phyloP scores from a whole-genome alignment of 805 yeast species.

The Ogataea sp. region DNA sequence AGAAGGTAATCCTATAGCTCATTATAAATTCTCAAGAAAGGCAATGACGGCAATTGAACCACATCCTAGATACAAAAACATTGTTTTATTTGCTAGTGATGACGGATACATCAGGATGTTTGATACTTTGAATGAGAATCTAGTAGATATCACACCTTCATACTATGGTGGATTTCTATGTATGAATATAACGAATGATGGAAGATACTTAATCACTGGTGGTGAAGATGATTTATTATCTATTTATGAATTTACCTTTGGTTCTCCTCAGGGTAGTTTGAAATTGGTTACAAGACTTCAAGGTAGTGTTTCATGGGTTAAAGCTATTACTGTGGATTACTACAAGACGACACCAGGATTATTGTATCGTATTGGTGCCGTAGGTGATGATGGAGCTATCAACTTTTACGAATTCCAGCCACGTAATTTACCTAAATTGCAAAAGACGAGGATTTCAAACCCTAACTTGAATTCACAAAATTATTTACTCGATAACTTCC shows the following conservation, averaged over 20 bases:
- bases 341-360: slow-evolving; percentile 22
- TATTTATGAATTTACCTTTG: slow-evolving; percentile 28
- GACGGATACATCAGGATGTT: slow-evolving; percentile 58
- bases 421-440: slow-evolving; percentile 28
- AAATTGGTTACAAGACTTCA: slow-evolving; percentile 24
- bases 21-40: slow-evolving; percentile 51
- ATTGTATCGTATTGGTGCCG: slow-evolving; percentile 41
- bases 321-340: slow-evolving; percentile 36
- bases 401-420: slow-evolving; percentile 50
- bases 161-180: slow-evolving; percentile 59
- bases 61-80: slow-evolving; percentile 31
- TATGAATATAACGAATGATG: slow-evolving; percentile 39
- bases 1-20: slow-evolving; percentile 40
- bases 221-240: slow-evolving; percentile 47
- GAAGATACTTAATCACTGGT: slow-evolving; percentile 39
- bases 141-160: slow-evolving; percentile 50
- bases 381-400: slow-evolving; percentile 48
- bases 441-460: slow-evolving; percentile 9
- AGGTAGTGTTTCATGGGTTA: slow-evolving; percentile 49
- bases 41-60: slow-evolving; percentile 43
- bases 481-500: no score
- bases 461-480: neutral
- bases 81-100: slow-evolving; percentile 47
- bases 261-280: slow-evolving; percentile 6
- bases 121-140: slow-evolving; percentile 34